Percentiles rank a stretch among this genome's conserved stretches.
Evolutionary conservation across 345 rosid species (phyloP).

Genomic region (Pseudoturritis turrita): DNA sequence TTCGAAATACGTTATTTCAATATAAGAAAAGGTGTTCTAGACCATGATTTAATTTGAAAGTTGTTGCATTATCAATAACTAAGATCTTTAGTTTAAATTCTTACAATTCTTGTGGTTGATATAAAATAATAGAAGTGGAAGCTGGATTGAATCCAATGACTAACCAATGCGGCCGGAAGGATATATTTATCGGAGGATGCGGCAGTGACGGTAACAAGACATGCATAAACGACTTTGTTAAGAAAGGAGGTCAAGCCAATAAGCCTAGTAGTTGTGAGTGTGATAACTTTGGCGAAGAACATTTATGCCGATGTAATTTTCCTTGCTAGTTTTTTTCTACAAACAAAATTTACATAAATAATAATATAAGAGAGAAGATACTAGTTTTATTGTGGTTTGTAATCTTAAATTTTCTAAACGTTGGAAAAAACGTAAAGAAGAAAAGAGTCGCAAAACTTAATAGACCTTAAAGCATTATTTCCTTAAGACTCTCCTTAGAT

Average conservation of each 20-base stretch:
- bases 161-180: not conserved
- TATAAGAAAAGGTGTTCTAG: not conserved
- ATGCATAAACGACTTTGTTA: conserved; percentile 26
- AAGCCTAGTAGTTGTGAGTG: conserved; percentile 16
- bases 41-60: not conserved
- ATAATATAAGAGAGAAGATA: not conserved
- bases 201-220: conserved; percentile 12
- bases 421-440: not conserved
- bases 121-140: conserved; percentile 8
- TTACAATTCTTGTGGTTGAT: not conserved
- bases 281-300: conserved; percentile 9
- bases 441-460: not conserved
- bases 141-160: not conserved
- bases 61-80: not conserved
- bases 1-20: not conserved
- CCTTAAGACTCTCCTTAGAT: not conserved
- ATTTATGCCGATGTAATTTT: conserved; percentile 14
- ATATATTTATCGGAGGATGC: conserved; percentile 18
- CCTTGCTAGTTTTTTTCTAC: not conserved
- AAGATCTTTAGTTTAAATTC: not conserved
- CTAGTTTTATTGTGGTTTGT: not conserved
- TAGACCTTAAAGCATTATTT: not conserved
- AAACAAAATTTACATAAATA: not conserved
- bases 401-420: not conserved
- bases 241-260: not conserved